These are phyloP conservation scores for Dothiorella sarmentorum DNA, from an alignment of 2,329 filamentous ascomycete genomes.

Conservation along the genomic window DNA sequence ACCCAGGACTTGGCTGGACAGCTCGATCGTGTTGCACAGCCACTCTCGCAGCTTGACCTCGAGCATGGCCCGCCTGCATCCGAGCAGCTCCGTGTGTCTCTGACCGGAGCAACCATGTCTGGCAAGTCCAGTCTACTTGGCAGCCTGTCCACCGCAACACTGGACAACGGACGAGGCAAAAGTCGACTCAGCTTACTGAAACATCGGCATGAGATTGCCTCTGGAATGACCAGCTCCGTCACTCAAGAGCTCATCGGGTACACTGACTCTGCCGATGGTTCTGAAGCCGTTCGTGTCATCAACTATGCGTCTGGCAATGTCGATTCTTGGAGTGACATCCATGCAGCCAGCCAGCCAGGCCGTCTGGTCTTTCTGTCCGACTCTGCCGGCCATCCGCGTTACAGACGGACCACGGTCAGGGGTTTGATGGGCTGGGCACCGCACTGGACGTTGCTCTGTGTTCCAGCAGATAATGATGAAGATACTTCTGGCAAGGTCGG, in stretches of 20 bases:
- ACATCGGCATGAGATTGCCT: conserved; percentile 88
- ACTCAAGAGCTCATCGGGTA: conserved; percentile 94
- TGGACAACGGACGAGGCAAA: conserved; percentile 90
- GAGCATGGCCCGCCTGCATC: conserved; percentile 20
- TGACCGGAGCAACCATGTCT: conserved; percentile 84
- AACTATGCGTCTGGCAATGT: conserved; percentile 87
- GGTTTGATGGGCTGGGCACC: conserved; percentile 94
- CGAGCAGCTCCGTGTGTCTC: conserved; percentile 76
- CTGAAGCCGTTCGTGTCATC: conserved; percentile 25
- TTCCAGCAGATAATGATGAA: conserved; percentile 73
- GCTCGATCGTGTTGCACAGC: conserved; percentile 1
- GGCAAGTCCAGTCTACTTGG: conserved; percentile 91
- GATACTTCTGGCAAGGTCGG: conserved; percentile 39
- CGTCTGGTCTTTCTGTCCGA: conserved; percentile 86
- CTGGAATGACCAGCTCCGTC: conserved; percentile 89
- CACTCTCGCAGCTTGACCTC: conserved; percentile 7
- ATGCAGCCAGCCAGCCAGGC: conserved; percentile 68
- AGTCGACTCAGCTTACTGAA: conserved; percentile 84
- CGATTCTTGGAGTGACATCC: conserved; percentile 91
- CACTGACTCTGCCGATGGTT: conserved; percentile 21
- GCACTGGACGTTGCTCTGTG: conserved; percentile 86
- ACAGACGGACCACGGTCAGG: conserved; percentile 81
- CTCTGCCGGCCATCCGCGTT: conserved; percentile 86
- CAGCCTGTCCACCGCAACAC: conserved; percentile 77
- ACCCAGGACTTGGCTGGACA: background rate